Conservation (phyloP, 83 land plant species). For the Picea abies region DNA sequence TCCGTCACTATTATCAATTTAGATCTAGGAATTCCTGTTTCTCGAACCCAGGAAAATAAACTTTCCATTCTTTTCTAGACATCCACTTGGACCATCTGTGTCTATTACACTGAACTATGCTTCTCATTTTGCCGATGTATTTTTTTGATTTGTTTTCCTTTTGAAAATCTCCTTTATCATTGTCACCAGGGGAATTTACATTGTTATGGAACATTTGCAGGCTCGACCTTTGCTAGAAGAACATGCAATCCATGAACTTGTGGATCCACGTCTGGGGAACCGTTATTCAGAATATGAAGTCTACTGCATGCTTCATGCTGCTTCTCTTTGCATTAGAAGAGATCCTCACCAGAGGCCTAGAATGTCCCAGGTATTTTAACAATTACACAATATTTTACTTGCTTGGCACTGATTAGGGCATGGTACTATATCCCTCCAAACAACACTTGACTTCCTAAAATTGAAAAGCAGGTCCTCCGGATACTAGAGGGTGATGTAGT, state of each 20-base stretch:
- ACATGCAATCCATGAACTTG: conserved; percentile 45
- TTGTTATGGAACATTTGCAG: conserved; percentile 25
- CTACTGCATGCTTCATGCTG: conserved; percentile 66
- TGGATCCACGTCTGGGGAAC: conserved; percentile 59
- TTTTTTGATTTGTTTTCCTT: neutral
- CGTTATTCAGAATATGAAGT: conserved; percentile 60
- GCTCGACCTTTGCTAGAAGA: conserved; percentile 74
- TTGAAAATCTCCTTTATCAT: neutral
- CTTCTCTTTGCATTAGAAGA: conserved; percentile 60
- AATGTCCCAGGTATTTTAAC: conserved; percentile 68
- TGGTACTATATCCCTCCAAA: neutral
- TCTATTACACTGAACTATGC: too few relatives aligned
- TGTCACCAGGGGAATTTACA: neutral
- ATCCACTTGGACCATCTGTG: too few relatives aligned
- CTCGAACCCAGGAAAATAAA: neutral
- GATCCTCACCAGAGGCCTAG: conserved; percentile 73
- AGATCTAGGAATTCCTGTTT: too few relatives aligned
- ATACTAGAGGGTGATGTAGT: conserved; percentile 81
- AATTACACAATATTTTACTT: neutral
- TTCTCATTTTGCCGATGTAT: neutral
- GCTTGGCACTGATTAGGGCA: neutral
- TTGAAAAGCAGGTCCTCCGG: conserved; percentile 46
- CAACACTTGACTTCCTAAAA: neutral
- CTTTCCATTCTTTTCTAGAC: neutral
- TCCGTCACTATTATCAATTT: neutral